Percentiles rank a stretch among this genome's conserved stretches.
These are phyloP conservation scores for Malbranchea cinnamomea DNA, from an alignment of 2,329 filamentous ascomycete species.

Conservation along the genomic window DNA sequence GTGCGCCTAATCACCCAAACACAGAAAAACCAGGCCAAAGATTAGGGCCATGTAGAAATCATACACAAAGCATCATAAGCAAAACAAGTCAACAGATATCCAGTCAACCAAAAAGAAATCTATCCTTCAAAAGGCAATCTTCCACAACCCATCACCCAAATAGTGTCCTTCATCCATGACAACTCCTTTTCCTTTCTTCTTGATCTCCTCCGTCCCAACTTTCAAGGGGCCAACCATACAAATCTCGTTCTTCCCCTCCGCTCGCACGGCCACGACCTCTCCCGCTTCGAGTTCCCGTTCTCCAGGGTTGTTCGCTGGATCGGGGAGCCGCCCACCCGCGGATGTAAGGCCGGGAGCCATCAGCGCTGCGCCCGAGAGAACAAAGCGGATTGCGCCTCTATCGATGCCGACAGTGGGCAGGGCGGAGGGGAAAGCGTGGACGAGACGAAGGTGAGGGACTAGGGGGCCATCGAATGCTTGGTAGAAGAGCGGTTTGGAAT, in stretches of 20 bases:
- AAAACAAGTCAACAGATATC: constrained; percentile 5
- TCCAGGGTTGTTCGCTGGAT: constrained; percentile 23
- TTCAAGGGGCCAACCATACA: constrained; percentile 78
- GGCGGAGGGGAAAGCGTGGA: constrained; percentile 76
- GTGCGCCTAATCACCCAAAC: constrained; percentile 1
- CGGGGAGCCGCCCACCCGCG: constrained; percentile 63
- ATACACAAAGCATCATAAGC: neutral
- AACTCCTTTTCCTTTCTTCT: constrained; percentile 83
- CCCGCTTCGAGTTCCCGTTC: constrained; percentile 57
- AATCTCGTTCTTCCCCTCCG: constrained; percentile 85
- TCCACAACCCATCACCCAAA: constrained; percentile 89
- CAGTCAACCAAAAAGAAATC: constrained; percentile 40
- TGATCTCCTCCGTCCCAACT: constrained; percentile 78
- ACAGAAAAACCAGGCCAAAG: too few relatives aligned
- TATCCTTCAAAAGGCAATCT: constrained; percentile 35
- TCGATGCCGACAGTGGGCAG: constrained; percentile 84
- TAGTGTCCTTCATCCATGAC: constrained; percentile 91
- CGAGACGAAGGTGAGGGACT: constrained; percentile 73
- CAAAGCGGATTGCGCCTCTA: constrained; percentile 90
- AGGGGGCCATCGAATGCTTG: constrained; percentile 65
- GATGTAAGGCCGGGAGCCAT: constrained; percentile 93
- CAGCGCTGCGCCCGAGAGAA: constrained; percentile 79
- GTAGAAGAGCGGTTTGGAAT: constrained; percentile 71
- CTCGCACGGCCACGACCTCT: constrained; percentile 72
- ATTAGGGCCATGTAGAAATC: too few relatives aligned